Conservation (phyloP, 192 early-diverging fungal genomes). For the Funneliformis geosporum region DNA sequence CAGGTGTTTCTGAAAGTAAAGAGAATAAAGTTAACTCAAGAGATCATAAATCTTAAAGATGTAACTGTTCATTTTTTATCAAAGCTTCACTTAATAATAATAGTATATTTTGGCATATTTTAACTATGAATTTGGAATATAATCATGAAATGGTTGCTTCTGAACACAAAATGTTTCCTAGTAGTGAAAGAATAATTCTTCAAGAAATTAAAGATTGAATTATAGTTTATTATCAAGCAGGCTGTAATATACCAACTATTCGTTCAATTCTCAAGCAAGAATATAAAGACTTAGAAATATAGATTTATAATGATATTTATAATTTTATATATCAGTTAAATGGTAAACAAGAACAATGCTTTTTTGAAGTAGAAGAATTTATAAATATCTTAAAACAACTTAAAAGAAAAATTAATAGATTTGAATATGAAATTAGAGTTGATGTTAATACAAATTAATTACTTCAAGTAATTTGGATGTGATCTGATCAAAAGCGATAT, state of each 20-base stretch:
- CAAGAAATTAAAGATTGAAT: too few relatives aligned
- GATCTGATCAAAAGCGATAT: not conserved
- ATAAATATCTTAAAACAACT: not conserved
- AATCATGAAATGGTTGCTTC: too few relatives aligned
- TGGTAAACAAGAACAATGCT: not conserved
- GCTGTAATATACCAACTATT: not conserved
- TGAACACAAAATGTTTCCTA: too few relatives aligned
- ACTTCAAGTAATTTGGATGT: slow-evolving; percentile 8
- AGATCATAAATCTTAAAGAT: too few relatives aligned
- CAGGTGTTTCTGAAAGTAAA: too few relatives aligned
- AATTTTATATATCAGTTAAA: slow-evolving; percentile 2
- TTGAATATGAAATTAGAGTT: not conserved
- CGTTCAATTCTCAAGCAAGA: not conserved
- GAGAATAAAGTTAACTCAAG: too few relatives aligned
- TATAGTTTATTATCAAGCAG: not conserved
- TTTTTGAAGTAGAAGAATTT: not conserved
- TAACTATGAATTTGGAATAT: too few relatives aligned
- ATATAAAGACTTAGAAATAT: not conserved
- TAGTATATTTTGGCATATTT: too few relatives aligned
- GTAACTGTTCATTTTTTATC: too few relatives aligned
- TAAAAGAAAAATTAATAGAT: not conserved
- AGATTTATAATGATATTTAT: slow-evolving; percentile 15
- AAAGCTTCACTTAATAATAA: too few relatives aligned
- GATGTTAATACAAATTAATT: not conserved
- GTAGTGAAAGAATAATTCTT: too few relatives aligned